Conservation (phyloP, 2,329 filamentous ascomycete genomes). For the Colletotrichum sp. region DNA sequence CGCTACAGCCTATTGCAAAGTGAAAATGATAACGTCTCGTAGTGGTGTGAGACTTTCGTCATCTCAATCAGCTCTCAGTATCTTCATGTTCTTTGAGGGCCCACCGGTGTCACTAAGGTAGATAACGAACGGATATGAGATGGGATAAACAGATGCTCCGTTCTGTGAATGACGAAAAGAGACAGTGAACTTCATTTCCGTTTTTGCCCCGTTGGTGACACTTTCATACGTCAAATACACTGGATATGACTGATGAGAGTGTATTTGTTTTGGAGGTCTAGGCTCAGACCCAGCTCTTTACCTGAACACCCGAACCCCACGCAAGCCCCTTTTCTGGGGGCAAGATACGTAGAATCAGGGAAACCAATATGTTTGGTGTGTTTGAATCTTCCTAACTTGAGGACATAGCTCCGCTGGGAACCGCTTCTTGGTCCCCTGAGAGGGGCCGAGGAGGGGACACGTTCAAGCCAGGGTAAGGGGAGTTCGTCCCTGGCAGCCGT, state of each 20-base stretch:
- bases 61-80: background rate
- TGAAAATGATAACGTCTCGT: rapidly evolving
- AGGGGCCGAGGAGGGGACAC: background rate
- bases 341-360: background rate
- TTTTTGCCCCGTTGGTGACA: background rate
- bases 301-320: background rate
- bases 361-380: background rate
- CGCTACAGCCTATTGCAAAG: rapidly evolving
- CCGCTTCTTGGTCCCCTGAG: background rate
- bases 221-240: rapidly evolving
- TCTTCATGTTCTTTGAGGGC: background rate
- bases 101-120: rapidly evolving
- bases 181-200: rapidly evolving
- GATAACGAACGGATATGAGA: background rate
- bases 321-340: background rate
- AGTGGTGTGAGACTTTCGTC: background rate
- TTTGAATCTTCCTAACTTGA: background rate
- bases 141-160: background rate
- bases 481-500: background rate
- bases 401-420: background rate
- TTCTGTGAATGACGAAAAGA: rapidly evolving
- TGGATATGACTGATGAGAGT: background rate
- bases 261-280: background rate
- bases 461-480: background rate
- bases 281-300: background rate